Base-by-base conservation (phyloP, 257 asterid genomes). In the Rauvolfia tetraphylla region DNA sequence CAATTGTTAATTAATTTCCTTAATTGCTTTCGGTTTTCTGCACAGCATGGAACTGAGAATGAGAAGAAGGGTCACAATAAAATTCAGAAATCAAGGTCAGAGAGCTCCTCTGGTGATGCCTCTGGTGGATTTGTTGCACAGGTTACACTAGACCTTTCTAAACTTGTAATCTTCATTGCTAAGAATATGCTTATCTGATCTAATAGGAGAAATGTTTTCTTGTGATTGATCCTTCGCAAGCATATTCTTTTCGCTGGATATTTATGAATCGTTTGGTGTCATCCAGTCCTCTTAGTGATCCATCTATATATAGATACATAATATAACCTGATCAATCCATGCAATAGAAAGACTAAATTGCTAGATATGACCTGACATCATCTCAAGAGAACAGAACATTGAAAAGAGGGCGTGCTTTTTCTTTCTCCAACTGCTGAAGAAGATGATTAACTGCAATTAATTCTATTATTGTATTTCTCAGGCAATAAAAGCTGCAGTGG, bases 401-500 rank as follows among this genome's bases (percentile, higher is more conserved):
- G 68, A 57, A 56, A 5, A 63, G 57, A 39, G 61, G 14, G 44
- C 34, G 2, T 51, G 20, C 27, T 22, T 80, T 71, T 65, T 27
- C 25, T 34, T 65, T 36, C 39, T 51, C 22, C 1, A 68, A 68
- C 11, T 41, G 22, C 42, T 38, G 57, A 53, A 42, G 48, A 44
- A 73, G 25, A 27, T 25, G 36, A 44, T 27, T n/a, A 3, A 38
- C 68, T 33, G 54, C 61, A 56, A 25, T 68, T 17, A 73, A 54
- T 17, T 41, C 67, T 39, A 48, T 22, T 20, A 23, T 25, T 82
- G 68, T 59, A 27, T 73, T 71, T 80, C 13, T 63, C 89, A 92
- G 99, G 90, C 85, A 59, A 75, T 91, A 61, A 95, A 90, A 77
- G 51, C 91, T 74, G 97, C 87, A 15, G 80, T 84, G 54, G 80